A percentile compares a stretch with the other conserved stretches of the same genome.
These are phyloP conservation scores for Filobasidium uniguttulatum DNA, from an alignment of 1,284 basidiomycete species.

Conservation along the genomic window DNA sequence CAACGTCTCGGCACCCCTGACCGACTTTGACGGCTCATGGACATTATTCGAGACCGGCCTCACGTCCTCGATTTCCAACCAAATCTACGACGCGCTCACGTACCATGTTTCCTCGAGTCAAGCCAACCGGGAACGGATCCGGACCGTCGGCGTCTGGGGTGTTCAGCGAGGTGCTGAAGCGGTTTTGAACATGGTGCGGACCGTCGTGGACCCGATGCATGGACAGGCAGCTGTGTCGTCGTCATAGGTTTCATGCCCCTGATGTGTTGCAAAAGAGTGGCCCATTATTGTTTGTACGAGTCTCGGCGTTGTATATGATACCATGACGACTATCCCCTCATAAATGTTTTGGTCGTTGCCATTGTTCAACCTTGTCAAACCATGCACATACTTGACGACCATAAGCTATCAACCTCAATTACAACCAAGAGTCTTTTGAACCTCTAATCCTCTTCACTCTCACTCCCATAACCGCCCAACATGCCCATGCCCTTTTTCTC, in stretches of 20 bases:
- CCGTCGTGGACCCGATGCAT: slow-evolving; percentile 41
- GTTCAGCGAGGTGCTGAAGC: slow-evolving; percentile 58
- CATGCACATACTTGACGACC: no score
- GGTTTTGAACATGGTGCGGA: slow-evolving; percentile 48
- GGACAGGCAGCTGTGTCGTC: slow-evolving; percentile 14
- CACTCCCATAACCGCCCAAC: slow-evolving; percentile 56
- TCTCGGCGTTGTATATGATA: no score
- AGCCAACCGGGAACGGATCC: slow-evolving; percentile 72
- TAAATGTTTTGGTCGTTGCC: no score
- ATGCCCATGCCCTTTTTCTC: slow-evolving; percentile 37
- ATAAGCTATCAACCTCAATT: no score
- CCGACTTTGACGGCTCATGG: slow-evolving; percentile 25
- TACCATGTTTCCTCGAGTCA: slow-evolving; percentile 71
- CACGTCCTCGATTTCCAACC: slow-evolving; percentile 22
- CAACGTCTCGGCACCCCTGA: slow-evolving; percentile 59
- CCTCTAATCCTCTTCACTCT: slow-evolving; percentile 13
- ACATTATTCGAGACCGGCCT: slow-evolving; percentile 23
- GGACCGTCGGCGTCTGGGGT: slow-evolving; percentile 71
- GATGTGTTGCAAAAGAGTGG: no score
- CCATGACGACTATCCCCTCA: no score
- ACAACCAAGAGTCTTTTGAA: no score
- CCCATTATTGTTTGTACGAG: no score
- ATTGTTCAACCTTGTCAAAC: no score
- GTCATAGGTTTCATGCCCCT: no score
- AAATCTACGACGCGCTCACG: slow-evolving; percentile 80